phyloP scores from a whole-genome alignment of 306 rosid species.

The barrel medic (Medicago truncatula) region MtrunA17r5.0-ANR NC_053042.1:40717501-40718000 shows the following conservation, averaged over 20 bases:
- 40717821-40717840: conserved; percentile 86
- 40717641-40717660: neutral
- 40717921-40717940: conserved; percentile 77
- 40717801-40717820: conserved; percentile 32
- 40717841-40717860: conserved; percentile 97
- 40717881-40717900: conserved; percentile 83
- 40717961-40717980: conserved; percentile 11
- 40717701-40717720: neutral
- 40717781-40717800: conserved; percentile 28
- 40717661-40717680: neutral
- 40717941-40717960: neutral
- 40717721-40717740: neutral
- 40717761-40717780: neutral
- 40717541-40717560: neutral
- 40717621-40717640: neutral
- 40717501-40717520: neutral
- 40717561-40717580: neutral
- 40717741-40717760: neutral
- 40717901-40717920: conserved; percentile 99
- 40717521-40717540: neutral
- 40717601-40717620: neutral
- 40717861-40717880: conserved; percentile 98
- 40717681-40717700: neutral
- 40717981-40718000: conserved; percentile 25
- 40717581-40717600: neutral